phyloP scores from a whole-genome alignment of 2,329 filamentous ascomycete genomes.

The Botrytis galanthina region DNA sequence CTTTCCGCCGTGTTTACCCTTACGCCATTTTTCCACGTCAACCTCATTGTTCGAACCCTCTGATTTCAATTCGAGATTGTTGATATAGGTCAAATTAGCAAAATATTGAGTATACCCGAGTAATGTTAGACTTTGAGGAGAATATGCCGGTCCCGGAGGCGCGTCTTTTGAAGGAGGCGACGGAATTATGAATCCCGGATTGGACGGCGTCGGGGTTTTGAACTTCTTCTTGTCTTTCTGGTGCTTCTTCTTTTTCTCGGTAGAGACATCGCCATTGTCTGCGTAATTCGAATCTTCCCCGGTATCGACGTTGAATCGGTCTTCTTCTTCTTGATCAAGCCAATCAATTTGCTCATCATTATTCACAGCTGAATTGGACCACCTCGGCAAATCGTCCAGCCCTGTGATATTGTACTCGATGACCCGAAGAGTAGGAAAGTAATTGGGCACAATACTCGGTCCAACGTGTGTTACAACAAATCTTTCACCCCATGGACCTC shows the following conservation, averaged over 20 bases:
- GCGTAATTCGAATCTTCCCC: conserved; percentile 20
- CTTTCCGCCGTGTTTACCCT: conserved; percentile 62
- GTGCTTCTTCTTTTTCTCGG: conserved; percentile 45
- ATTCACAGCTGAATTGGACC: conserved; percentile 27
- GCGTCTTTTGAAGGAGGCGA: conserved; percentile 67
- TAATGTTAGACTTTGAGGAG: conserved; percentile 75
- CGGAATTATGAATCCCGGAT: conserved; percentile 64
- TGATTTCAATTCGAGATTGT: conserved; percentile 60
- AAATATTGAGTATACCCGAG: conserved; percentile 86
- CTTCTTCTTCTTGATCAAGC: conserved; percentile 25
- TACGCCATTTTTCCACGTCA: conserved; percentile 54
- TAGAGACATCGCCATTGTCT: conserved; percentile 40
- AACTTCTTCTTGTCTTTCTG: conserved; percentile 47
- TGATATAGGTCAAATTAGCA: conserved; percentile 88
- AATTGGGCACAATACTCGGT: conserved; percentile 89
- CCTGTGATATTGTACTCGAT: conserved; percentile 84
- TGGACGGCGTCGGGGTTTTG: conserved; percentile 51
- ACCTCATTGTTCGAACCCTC: conserved; percentile 33
- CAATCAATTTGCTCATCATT: conserved; percentile 24
- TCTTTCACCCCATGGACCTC: conserved; percentile 78
- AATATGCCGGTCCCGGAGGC: conserved; percentile 86
- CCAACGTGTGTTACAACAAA: conserved; percentile 79
- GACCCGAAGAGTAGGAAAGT: conserved; percentile 86
- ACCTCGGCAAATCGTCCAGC: conserved; percentile 30
- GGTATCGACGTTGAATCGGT: background rate